These are phyloP conservation scores for Loxodes magnus DNA, from an alignment of 73 alveolate species.

Conservation along the genomic window DNA sequence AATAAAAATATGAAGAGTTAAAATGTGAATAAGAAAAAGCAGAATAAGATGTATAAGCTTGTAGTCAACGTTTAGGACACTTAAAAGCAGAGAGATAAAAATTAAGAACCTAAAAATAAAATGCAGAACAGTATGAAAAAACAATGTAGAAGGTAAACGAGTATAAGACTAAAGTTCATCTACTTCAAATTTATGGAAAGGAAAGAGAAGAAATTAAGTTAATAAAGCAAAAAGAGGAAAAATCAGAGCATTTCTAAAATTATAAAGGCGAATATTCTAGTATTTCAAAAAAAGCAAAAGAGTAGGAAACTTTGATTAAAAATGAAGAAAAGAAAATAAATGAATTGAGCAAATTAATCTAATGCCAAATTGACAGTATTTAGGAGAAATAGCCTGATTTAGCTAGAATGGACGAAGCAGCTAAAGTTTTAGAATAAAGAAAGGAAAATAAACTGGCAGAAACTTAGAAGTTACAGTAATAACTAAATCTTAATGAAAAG, in stretches of 20 bases:
- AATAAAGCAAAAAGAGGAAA: conserved; percentile 32
- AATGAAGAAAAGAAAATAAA: conserved; percentile 36
- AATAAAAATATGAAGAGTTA: conserved; percentile 37
- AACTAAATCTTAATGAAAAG: conserved; percentile 17
- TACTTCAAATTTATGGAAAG: conserved; percentile 39
- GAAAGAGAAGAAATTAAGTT: conserved; percentile 35
- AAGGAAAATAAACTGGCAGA: conserved; percentile 33
- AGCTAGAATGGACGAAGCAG: conserved; percentile 22
- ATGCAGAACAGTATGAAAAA: conserved; percentile 47
- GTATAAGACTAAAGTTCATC: conserved; percentile 27
- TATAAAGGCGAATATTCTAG: conserved; percentile 26
- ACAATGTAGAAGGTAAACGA: conserved; percentile 30
- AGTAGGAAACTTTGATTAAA: conserved; percentile 20
- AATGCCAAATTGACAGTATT: conserved; percentile 16
- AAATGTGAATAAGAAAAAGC: conserved; percentile 25
- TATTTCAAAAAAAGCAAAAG: conserved; percentile 39
- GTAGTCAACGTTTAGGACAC: conserved; percentile 8
- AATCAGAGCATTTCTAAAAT: conserved; percentile 27
- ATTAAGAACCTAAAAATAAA: conserved; percentile 33
- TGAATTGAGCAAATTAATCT: conserved; percentile 16
- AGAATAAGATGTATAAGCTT: conserved; percentile 36
- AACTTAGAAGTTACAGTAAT: conserved; percentile 32
- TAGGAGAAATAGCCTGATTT: conserved; percentile 36
- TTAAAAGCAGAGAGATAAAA: conserved; percentile 48
- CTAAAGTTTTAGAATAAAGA: conserved; percentile 35